Base-by-base conservation (phyloP, 257 asterid genomes). In the Gentiana macrophylla region DNA sequence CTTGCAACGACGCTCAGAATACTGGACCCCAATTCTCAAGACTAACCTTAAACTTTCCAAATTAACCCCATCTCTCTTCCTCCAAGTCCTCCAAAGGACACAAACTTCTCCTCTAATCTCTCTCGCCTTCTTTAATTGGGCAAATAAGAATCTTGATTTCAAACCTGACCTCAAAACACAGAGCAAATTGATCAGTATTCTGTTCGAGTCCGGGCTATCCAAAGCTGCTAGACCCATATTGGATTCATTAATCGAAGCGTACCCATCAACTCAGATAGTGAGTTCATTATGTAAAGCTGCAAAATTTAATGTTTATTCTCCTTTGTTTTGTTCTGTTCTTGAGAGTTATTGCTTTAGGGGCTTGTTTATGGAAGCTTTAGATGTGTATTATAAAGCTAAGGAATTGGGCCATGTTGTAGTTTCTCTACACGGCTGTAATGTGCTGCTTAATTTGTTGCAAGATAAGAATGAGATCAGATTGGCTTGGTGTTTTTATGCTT, bases 1-100 rank as follows among this genome's bases (percentile, higher is more conserved):
- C 77, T 62, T 80, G 54, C 97, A 89, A 67, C 73, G 94, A 49
- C 89, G 77, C 65, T 66, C 76, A 67, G 72, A 73, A 63, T 66
- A 55, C 47, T 89, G 97, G 97, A 70, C 66, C 53, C 79, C 86
- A 54, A 84, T 86, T 62, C 79, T 86, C 78, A 75, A 72, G 36
- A 69, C 77, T 32, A 52, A 32, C 44, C 63, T 56, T 57, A 45
- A 62, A 36, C 11, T 49, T 53, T 50, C 62, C 67, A 71, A 72
- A 52, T 44, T 86, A 10, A 66, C 82, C 47, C 80, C 96, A 0
- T 62, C 53, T 52, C 73, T 80, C 46, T 89, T 86, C 68, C 78
- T 67, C 62, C 86, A 72, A 69, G 74, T 89, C 74, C 69, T 89
- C 50, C 63, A 60, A 59, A 70, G 55, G 62, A 81, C 79, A 68